These are phyloP conservation scores for Cutaneotrichosporon daszewskae DNA, from an alignment of 1,284 basidiomycete genomes.

Conservation along the genomic window DNA sequence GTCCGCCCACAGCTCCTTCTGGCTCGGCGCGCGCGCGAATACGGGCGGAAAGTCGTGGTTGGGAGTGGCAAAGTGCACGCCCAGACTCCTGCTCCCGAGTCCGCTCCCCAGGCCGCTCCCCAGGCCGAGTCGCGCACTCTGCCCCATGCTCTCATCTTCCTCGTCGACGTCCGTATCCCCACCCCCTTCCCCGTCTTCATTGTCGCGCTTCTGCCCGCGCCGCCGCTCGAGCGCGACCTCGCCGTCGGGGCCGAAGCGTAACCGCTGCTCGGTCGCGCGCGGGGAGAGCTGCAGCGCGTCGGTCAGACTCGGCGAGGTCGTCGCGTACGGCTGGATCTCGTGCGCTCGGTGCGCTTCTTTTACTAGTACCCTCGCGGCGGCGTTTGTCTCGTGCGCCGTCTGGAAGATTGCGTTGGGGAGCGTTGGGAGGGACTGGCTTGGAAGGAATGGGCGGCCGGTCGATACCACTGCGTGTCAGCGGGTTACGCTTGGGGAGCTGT, in stretches of 20 bases:
- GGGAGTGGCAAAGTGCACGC: background rate
- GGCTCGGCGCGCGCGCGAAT: slow-evolving; percentile 27
- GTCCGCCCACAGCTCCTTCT: slow-evolving; percentile 27
- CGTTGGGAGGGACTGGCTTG: slow-evolving; percentile 33
- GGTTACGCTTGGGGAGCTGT: background rate
- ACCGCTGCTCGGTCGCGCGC: slow-evolving; percentile 6
- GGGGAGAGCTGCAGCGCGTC: slow-evolving; percentile 13
- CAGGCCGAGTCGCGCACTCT: too few relatives aligned
- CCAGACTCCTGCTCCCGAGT: too few relatives aligned
- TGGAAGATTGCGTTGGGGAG: slow-evolving; percentile 18
- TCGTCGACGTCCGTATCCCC: slow-evolving; percentile 3
- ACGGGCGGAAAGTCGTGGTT: slow-evolving; percentile 38
- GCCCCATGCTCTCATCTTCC: slow-evolving; percentile 3
- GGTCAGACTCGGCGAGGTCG: slow-evolving; percentile 4
- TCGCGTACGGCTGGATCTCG: slow-evolving; percentile 31
- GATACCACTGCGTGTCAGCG: slow-evolving; percentile 13
- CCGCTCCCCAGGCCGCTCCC: too few relatives aligned
- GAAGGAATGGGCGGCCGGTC: slow-evolving; percentile 28
- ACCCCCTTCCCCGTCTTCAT: slow-evolving; percentile 1
- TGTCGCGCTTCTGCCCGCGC: slow-evolving; percentile 16
- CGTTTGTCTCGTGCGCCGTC: slow-evolving; percentile 19
- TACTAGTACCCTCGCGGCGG: slow-evolving; percentile 24
- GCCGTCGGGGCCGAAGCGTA: slow-evolving; percentile 19
- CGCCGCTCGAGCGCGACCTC: slow-evolving; percentile 9
- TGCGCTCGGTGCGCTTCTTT: slow-evolving; percentile 23